Conservation (phyloP, 1,284 basidiomycete genomes). For the Trametes pubescens region DNA sequence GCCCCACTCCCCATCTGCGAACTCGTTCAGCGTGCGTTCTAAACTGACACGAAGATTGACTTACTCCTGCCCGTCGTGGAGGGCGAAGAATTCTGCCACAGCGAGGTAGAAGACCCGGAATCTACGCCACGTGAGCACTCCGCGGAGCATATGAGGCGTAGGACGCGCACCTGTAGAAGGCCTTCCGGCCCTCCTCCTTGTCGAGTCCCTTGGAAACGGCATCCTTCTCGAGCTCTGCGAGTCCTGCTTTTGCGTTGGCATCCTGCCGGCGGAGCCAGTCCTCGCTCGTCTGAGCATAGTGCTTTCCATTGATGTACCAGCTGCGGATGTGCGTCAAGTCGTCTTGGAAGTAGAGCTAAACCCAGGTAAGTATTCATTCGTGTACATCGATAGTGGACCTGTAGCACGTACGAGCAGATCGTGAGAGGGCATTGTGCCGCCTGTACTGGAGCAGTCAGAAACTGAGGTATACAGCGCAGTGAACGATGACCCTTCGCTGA, state of each 20-base stretch:
- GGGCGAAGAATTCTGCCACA: constrained; percentile 77
- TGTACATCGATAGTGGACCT: neutral
- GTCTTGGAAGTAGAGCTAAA: constrained; percentile 73
- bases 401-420: constrained; percentile 63
- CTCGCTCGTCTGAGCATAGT: constrained; percentile 76
- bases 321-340: constrained; percentile 66
- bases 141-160: neutral
- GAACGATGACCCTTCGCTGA: too few species aligned
- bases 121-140: constrained; percentile 33
- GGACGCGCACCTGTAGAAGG: constrained; percentile 58
- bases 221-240: constrained; percentile 60
- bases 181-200: constrained; percentile 64
- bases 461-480: constrained; percentile 15
- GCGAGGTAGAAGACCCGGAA: constrained; percentile 82
- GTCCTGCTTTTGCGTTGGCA: constrained; percentile 50
- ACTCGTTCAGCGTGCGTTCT: neutral
- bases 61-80: constrained; percentile 72
- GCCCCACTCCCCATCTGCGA: constrained; percentile 60
- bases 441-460: constrained; percentile 39
- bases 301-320: constrained; percentile 72
- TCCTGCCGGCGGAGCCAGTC: constrained; percentile 77
- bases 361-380: neutral
- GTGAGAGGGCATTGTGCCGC: constrained; percentile 72
- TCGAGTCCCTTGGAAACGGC: constrained; percentile 55
- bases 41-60: constrained; percentile 35